Conservation (phyloP, 192 early-diverging fungal genomes). For the Gamsiella multidivaricata region DNA sequence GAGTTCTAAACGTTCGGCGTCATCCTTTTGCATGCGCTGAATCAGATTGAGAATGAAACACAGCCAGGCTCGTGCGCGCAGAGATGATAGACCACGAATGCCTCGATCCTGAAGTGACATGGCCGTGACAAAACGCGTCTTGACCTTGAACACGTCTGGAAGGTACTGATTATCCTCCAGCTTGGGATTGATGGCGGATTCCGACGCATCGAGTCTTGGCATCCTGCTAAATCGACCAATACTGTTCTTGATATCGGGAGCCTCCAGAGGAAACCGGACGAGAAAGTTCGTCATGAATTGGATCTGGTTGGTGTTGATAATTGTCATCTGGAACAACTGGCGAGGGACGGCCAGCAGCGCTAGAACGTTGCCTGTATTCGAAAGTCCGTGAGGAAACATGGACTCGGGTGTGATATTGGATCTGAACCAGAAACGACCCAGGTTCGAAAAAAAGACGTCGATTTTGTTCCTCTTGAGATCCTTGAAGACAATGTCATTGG, state of each 20-base stretch:
- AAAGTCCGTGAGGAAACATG: slow-evolving; percentile 62
- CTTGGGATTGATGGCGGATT: slow-evolving; percentile 5
- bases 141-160: slow-evolving; percentile 47
- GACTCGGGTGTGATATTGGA: slow-evolving; percentile 52
- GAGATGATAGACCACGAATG: slow-evolving; percentile 45
- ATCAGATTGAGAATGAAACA: slow-evolving; percentile 63
- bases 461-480: slow-evolving; percentile 71
- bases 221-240: slow-evolving; percentile 58
- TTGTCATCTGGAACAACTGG: slow-evolving; percentile 57
- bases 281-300: slow-evolving; percentile 67
- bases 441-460: slow-evolving; percentile 59
- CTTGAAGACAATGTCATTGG: slow-evolving; percentile 61
- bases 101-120: slow-evolving; percentile 1
- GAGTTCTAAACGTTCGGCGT: slow-evolving; percentile 61
- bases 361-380: slow-evolving; percentile 31
- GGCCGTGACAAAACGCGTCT: neutral
- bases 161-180: slow-evolving; percentile 43
- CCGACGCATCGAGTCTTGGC: slow-evolving; percentile 11
- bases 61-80: slow-evolving; percentile 65
- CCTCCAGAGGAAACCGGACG: slow-evolving; percentile 60
- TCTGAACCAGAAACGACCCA: slow-evolving; percentile 66
- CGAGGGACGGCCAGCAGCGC: slow-evolving; percentile 54
- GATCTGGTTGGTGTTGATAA: slow-evolving; percentile 66
- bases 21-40: slow-evolving; percentile 61
- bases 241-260: slow-evolving; percentile 60